phyloP scores from a whole-genome alignment of 2,329 filamentous ascomycete species.

The Diplocarpon mali region DNA sequence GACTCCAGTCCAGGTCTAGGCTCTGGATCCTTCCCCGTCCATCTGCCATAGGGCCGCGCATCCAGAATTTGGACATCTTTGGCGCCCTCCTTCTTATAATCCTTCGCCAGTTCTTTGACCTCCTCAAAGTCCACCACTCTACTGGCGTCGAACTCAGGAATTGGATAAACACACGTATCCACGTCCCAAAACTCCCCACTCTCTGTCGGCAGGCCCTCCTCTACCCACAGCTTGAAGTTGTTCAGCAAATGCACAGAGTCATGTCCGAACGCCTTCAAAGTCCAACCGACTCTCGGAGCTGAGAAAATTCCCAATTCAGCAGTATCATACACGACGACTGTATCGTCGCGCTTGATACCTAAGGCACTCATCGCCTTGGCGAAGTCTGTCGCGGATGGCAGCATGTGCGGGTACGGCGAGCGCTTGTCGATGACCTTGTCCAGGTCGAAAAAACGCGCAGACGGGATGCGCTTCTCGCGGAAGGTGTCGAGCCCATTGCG shows the following conservation, averaged over 20 bases:
- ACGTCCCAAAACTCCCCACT: slow-evolving; percentile 62
- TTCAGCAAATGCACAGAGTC: slow-evolving; percentile 80
- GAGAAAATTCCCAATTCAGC: slow-evolving; percentile 90
- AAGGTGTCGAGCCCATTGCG: slow-evolving; percentile 74
- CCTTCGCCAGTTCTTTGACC: slow-evolving; percentile 63
- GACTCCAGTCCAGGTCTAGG: slow-evolving; percentile 77
- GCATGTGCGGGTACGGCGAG: slow-evolving; percentile 93
- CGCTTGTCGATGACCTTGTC: slow-evolving; percentile 81
- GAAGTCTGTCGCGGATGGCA: slow-evolving; percentile 72
- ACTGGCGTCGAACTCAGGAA: slow-evolving; percentile 43
- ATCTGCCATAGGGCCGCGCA: slow-evolving; percentile 69
- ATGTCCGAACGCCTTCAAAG: slow-evolving; percentile 81
- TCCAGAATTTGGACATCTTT: slow-evolving; percentile 84
- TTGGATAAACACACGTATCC: slow-evolving; percentile 53
- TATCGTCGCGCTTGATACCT: slow-evolving; percentile 79
- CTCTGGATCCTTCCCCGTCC: slow-evolving; percentile 73
- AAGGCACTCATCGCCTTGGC: slow-evolving; percentile 79
- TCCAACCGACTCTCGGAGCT: slow-evolving; percentile 90
- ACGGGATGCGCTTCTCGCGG: slow-evolving; percentile 72
- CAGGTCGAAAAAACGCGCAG: slow-evolving; percentile 90
- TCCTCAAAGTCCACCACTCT: slow-evolving; percentile 76
- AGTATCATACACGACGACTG: slow-evolving; percentile 87
- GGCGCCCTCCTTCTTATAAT: slow-evolving; percentile 70
- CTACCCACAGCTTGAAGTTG: slow-evolving; percentile 92
- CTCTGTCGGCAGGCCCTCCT: slow-evolving; percentile 71